Evolutionary conservation across 495 filamentous ascomycete genomes (phyloP), one percentile per base, ranked within the genome.

Genomic region (Cryomyces minteri): DNA sequence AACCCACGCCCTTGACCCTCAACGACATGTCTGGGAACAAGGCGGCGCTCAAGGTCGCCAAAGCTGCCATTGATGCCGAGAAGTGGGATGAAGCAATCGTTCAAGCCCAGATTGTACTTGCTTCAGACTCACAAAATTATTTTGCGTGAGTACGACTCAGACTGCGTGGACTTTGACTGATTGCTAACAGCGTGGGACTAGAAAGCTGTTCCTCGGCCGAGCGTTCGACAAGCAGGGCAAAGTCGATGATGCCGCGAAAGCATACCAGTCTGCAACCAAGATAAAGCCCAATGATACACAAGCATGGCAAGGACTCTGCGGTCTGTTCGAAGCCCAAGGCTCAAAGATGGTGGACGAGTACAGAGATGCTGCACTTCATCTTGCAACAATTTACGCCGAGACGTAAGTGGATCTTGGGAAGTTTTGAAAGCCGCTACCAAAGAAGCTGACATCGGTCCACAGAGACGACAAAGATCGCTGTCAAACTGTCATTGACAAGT

Each of bases 261-360:
- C 77, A 1, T 96, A 95, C 57, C 62, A 71, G n/a, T 62, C 74
- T 29, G 88, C 90, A 4, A 76, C 82, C n/a, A 62, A 61, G 12
- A 63, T 73, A 32, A 82, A 80, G 45, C 57, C 63, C 8, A 62
- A 67, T 12, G 80, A 84, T 38, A 63, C 70, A 37, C 74, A 84
- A 46, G 81, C 82, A 50, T 96, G 86, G 88, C 81, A 90, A 62
- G 90, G 90, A 5, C 65, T 96, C n/a, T 71, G 90, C 55, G 80
- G 74, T 50, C 55, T 95, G 8, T 94, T 88, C 55, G 83, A 93
- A 54, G 79, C 72, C 48, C 82, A 86, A 54, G 75, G 73, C 4
- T 57, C 63, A 28, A 67, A 67, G 30, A 84, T 80, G 47, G 63
- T 95, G 9, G 76, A 78, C 43, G 66, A 76, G 43, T 93, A 94